Evolutionary conservation across 768 basidiomycete species (phyloP).

Genomic region (Epithele typhae): DNA sequence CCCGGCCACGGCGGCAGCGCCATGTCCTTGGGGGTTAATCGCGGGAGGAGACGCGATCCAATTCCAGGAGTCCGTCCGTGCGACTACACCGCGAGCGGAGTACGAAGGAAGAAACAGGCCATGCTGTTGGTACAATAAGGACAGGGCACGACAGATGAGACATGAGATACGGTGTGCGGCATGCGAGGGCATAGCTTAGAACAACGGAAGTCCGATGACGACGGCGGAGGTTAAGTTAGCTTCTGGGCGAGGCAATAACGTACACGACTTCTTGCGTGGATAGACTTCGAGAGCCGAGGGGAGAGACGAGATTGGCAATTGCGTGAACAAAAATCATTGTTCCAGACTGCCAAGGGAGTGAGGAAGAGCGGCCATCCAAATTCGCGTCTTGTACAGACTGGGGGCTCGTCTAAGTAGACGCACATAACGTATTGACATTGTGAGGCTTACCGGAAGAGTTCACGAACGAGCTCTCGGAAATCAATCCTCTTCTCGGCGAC

Average conservation of each 20-base stretch:
- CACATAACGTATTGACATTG: slow-evolving; percentile 4
- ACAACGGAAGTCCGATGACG: neutral
- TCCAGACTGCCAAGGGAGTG: slow-evolving; percentile 41
- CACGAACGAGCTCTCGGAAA: slow-evolving; percentile 93
- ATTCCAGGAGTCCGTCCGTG: neutral
- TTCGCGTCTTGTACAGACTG: slow-evolving; percentile 89
- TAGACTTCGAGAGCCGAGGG: no score
- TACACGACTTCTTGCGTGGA: slow-evolving; percentile 3
- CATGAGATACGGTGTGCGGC: neutral
- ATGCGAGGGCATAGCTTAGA: neutral
- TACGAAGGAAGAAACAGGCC: slow-evolving; percentile 7
- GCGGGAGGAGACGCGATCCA: neutral
- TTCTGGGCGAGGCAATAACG: slow-evolving; percentile 6
- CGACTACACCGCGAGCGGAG: slow-evolving; percentile 1
- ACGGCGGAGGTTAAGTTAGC: slow-evolving; percentile 6
- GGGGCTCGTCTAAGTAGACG: neutral
- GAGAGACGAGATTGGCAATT: no score
- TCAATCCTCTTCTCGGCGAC: slow-evolving; percentile 93
- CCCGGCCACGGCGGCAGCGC: slow-evolving; percentile 3
- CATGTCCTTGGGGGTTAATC: neutral
- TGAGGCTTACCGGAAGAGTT: slow-evolving; percentile 74
- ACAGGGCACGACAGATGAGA: neutral
- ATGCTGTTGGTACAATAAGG: slow-evolving; percentile 12
- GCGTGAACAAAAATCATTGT: slow-evolving; percentile 28
- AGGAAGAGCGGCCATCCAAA: slow-evolving; percentile 90